phyloP scores from a whole-genome alignment of 805 yeast species.

The Ogataea zsoltii region DNA sequence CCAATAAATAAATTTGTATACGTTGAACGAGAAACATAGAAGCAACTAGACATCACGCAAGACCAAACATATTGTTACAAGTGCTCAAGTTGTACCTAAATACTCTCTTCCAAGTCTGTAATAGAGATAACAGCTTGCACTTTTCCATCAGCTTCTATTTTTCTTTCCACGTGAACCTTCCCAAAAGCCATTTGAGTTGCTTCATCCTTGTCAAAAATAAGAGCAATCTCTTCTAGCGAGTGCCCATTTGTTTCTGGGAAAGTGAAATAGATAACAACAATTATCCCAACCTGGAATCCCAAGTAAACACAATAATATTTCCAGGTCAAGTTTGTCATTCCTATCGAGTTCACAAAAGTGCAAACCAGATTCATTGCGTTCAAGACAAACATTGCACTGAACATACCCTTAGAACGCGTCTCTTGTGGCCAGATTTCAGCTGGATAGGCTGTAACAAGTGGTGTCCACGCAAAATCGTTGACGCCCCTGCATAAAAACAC shows the following conservation, averaged over 20 bases:
- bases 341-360: slow-evolving; percentile 37
- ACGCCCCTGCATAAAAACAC: slow-evolving; percentile 47
- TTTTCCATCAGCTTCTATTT: not conserved
- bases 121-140: no score
- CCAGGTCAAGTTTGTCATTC: slow-evolving; percentile 39
- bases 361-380: slow-evolving; percentile 30
- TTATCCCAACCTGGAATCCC: slow-evolving; percentile 24
- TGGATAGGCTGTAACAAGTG: slow-evolving; percentile 46
- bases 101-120: no score
- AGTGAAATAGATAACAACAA: slow-evolving; percentile 29
- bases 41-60: no score
- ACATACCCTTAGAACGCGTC: slow-evolving; percentile 19
- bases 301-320: slow-evolving; percentile 38
- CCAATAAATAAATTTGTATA: no score
- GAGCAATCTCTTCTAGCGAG: slow-evolving; percentile 29
- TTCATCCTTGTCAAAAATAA: slow-evolving; percentile 11
- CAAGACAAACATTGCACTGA: slow-evolving; percentile 16
- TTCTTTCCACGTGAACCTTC: not conserved
- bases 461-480: slow-evolving; percentile 45
- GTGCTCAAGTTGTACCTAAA: no score
- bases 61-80: no score
- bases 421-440: slow-evolving; percentile 42
- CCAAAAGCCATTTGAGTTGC: slow-evolving; percentile 4
- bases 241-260: slow-evolving; percentile 45
- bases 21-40: no score